Percentiles rank a stretch among this genome's conserved stretches.
Evolutionary conservation across 163 green algal genomes (phyloP).

Genomic region (Chlorella variabilis): DNA sequence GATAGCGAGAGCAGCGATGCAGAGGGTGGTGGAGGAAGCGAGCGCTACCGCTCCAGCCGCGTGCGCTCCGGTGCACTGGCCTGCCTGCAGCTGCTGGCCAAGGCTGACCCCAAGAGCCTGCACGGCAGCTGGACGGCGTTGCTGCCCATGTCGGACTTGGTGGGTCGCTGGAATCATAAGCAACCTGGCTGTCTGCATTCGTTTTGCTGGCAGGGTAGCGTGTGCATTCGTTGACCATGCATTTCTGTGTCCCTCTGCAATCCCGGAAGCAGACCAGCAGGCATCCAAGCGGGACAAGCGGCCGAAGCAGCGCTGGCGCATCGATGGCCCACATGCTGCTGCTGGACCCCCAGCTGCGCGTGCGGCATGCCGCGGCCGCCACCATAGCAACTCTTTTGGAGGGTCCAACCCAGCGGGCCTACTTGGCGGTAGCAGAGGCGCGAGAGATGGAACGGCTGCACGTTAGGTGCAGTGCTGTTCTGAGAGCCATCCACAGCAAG

Average conservation of each 20-base stretch:
- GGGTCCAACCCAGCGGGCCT: conserved; percentile 68
- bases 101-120: conserved; percentile 67
- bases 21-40: conserved; percentile 33
- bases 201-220: neutral
- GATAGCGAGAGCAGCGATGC: conserved; percentile 58
- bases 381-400: conserved; percentile 71
- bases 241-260: no score
- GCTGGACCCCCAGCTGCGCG: conserved; percentile 46
- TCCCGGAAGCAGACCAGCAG: no score
- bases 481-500: no score
- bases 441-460: conserved; percentile 16
- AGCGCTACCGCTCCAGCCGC: conserved; percentile 43
- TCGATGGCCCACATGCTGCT: conserved; percentile 28
- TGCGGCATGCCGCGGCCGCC: conserved; percentile 66
- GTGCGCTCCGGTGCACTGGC: conserved; percentile 64
- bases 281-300: no score
- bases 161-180: neutral
- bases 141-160: conserved; percentile 42
- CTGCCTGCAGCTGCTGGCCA: conserved; percentile 70
- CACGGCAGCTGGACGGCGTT: conserved; percentile 70
- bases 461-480: conserved; percentile 19
- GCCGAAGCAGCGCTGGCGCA: no score
- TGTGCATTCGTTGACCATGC: no score
- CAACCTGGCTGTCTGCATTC: no score
- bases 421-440: conserved; percentile 75